A percentile compares a stretch with the other conserved stretches of the same genome.
phyloP scores from a whole-genome alignment of 352 stramenopile species.

The Pythium oligandrum region DNA sequence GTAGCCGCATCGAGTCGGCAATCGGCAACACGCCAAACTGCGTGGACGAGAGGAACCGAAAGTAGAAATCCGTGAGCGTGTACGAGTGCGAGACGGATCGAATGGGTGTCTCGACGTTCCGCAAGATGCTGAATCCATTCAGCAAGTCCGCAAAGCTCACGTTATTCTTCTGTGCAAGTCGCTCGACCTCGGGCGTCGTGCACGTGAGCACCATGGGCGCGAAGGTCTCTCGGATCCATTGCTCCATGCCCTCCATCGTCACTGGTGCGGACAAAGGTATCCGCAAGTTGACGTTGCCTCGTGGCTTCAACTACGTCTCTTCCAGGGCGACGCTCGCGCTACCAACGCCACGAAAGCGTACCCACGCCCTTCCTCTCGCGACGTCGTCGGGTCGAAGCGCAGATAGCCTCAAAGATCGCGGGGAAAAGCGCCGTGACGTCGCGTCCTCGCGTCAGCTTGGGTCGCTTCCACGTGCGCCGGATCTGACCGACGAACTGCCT shows the following conservation, averaged over 20 bases:
- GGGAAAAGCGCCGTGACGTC: no score
- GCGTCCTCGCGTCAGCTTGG: no score
- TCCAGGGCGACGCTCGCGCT: background rate
- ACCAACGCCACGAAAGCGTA: background rate
- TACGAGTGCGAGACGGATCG: constrained; percentile 71
- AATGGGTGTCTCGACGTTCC: constrained; percentile 60
- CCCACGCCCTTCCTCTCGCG: no score
- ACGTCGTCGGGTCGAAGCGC: no score
- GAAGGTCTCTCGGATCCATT: constrained; percentile 76
- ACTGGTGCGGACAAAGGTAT: no score
- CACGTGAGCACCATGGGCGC: constrained; percentile 78
- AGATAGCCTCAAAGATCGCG: no score
- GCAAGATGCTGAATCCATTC: constrained; percentile 63
- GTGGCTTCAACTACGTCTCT: constrained; percentile 4
- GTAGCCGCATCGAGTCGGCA: constrained; percentile 43
- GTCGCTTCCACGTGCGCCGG: no score
- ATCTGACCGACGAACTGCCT: no score
- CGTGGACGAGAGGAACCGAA: constrained; percentile 58
- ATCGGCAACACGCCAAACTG: constrained; percentile 47
- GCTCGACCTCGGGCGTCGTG: constrained; percentile 69
- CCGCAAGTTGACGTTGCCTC: no score
- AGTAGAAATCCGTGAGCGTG: constrained; percentile 61
- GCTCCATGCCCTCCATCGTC: constrained; percentile 52
- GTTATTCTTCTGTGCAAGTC: constrained; percentile 79
- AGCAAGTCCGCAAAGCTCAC: constrained; percentile 69